Percentiles rank a stretch among this genome's conserved stretches.
phyloP scores from a whole-genome alignment of 2,329 filamentous ascomycete species.

The Colletotrichum chlorophyti region DNA sequence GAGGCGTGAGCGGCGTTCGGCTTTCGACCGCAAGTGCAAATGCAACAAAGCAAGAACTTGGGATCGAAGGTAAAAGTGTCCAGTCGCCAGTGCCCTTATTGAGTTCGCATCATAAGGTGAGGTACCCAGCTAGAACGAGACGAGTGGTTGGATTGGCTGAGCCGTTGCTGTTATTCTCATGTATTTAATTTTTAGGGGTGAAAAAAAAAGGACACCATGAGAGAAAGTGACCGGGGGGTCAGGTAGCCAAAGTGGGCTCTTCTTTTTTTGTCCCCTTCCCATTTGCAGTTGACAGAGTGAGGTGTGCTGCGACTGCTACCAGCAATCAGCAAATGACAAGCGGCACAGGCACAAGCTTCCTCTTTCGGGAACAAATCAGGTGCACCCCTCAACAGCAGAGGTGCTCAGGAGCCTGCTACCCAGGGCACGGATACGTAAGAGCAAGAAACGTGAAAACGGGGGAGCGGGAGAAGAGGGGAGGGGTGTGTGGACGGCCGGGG shows the following conservation, averaged over 20 bases:
- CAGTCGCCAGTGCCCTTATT: conserved; percentile 13
- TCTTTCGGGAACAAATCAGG: conserved; percentile 18
- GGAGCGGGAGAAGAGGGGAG: not conserved
- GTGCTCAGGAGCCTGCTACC: conserved; percentile 17
- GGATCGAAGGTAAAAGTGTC: conserved; percentile 10
- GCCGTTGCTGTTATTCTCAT: conserved; percentile 5
- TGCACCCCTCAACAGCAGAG: not conserved
- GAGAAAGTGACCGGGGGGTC: conserved; percentile 3
- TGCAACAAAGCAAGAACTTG: conserved; percentile 3
- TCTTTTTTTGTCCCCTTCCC: too few species aligned
- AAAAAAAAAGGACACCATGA: not conserved
- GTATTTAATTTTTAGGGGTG: conserved; percentile 10
- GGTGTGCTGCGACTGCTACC: not conserved
- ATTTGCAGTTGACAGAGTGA: not conserved
- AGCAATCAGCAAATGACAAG: conserved; percentile 20
- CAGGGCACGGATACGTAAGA: too few species aligned
- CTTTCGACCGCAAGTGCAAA: conserved; percentile 13
- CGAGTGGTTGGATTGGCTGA: too few species aligned
- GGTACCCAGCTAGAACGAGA: too few species aligned
- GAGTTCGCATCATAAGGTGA: conserved; percentile 26
- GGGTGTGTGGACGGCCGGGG: not conserved
- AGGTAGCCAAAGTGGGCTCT: not conserved
- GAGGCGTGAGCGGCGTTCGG: not conserved
- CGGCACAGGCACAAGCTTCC: conserved; percentile 16
- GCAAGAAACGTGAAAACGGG: too few species aligned